Evolutionary conservation across 345 rosid genomes (phyloP).

Genomic region (Psidium guajava): DNA sequence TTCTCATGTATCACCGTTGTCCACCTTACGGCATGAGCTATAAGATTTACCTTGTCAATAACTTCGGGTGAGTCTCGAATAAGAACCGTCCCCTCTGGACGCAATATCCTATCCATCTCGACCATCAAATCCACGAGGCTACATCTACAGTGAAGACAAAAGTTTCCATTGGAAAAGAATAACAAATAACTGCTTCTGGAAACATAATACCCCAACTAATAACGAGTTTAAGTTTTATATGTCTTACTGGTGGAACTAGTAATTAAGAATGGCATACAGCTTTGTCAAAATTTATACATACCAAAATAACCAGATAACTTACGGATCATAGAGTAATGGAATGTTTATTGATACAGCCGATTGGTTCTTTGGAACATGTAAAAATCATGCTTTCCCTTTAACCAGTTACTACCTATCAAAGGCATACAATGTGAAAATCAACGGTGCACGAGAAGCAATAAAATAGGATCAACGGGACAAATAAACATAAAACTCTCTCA

Average conservation of each 20-base stretch:
- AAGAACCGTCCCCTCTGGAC: slow-evolving; percentile 75
- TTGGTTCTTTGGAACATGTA: background rate
- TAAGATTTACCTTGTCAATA: slow-evolving; percentile 55
- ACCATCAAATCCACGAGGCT: slow-evolving; percentile 78
- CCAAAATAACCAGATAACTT: background rate
- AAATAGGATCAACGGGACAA: background rate
- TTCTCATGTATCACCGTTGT: slow-evolving; percentile 39
- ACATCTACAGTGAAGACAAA: slow-evolving; percentile 44
- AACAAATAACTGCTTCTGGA: background rate
- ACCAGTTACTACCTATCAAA: background rate
- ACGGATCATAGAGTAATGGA: background rate
- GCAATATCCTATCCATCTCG: slow-evolving; percentile 88
- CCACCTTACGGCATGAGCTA: slow-evolving; percentile 79
- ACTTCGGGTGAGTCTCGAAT: slow-evolving; percentile 78
- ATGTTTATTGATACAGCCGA: background rate
- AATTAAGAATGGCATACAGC: background rate
- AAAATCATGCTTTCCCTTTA: background rate
- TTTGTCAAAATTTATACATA: background rate
- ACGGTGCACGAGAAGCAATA: background rate
- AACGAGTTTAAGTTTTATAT: background rate
- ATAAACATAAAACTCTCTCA: background rate
- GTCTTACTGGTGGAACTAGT: background rate
- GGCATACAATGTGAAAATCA: background rate
- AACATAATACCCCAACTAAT: background rate
- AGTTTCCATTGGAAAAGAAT: background rate